These are phyloP conservation scores for Picea abies DNA, from an alignment of 83 land plant genomes.

Conservation along the genomic window DNA sequence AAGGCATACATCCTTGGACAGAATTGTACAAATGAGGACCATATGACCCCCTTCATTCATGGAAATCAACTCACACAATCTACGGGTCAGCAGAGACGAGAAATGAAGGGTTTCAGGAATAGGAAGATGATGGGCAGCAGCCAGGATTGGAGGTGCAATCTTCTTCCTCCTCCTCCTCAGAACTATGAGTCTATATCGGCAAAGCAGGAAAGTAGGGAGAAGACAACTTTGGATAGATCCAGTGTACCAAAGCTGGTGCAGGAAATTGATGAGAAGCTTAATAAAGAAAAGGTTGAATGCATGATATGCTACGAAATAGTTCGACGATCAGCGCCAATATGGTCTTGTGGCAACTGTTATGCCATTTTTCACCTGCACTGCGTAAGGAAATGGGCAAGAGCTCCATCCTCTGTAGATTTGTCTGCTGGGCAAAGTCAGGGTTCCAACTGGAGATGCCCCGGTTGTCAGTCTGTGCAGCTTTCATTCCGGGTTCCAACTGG, in stretches of 20 bases:
- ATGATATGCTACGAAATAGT: constrained; percentile 98
- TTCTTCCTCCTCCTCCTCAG: not conserved
- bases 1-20: not conserved
- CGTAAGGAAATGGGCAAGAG: constrained; percentile 91
- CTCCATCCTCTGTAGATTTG: constrained; percentile 73
- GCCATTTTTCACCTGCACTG: constrained; percentile 89
- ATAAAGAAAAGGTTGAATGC: constrained; percentile 81
- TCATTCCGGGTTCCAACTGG: constrained; percentile 66
- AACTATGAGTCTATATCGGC: not conserved
- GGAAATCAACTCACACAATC: not conserved
- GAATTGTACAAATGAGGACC: not conserved
- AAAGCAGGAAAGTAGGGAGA: constrained; percentile 10
- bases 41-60: not conserved
- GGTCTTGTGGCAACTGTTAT: constrained; percentile 94
- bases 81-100: not conserved
- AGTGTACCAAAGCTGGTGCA: constrained; percentile 85
- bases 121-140: not conserved
- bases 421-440: constrained; percentile 49
- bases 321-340: constrained; percentile 70
- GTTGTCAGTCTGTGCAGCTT: constrained; percentile 90
- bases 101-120: not conserved
- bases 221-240: not conserved
- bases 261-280: constrained; percentile 89
- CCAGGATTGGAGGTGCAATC: constrained; percentile 14
- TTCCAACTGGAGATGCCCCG: constrained; percentile 94